Evolutionary conservation across 331 rosid genomes (phyloP).

Genomic region (Malus hybrid): DNA sequence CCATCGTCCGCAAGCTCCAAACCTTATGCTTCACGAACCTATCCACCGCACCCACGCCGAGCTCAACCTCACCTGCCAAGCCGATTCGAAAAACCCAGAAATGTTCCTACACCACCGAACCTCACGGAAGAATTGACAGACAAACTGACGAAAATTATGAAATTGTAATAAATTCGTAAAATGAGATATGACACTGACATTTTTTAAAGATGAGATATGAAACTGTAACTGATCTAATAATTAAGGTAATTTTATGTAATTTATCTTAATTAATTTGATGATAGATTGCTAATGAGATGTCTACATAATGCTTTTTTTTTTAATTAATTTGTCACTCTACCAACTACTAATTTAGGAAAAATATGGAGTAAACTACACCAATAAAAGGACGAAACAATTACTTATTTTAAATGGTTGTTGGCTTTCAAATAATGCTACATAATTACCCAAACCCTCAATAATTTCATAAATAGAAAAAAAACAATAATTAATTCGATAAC

Average conservation of each 20-base stretch:
- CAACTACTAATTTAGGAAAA: conserved; percentile 35
- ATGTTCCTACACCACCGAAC: too few relatives aligned
- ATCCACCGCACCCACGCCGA: conserved; percentile 57
- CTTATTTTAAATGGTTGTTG: conserved; percentile 1
- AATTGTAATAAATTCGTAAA: too few relatives aligned
- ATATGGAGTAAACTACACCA: not conserved
- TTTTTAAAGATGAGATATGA: rapidly evolving
- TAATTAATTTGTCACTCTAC: conserved; percentile 40
- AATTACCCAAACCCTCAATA: not conserved
- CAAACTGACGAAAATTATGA: rapidly evolving
- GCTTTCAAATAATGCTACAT: not conserved
- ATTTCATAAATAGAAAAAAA: not conserved
- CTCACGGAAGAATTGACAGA: too few relatives aligned
- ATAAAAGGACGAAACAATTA: conserved; percentile 18
- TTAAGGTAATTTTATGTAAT: too few relatives aligned
- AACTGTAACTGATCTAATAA: rapidly evolving
- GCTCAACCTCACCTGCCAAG: conserved; percentile 80
- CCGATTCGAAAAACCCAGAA: conserved; percentile 32
- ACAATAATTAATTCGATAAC: not conserved
- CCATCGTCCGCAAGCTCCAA: conserved; percentile 65
- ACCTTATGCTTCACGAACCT: conserved; percentile 61
- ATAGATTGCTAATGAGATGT: not conserved
- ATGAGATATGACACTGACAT: too few relatives aligned
- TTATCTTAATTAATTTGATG: too few relatives aligned
- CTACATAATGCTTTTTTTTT: not conserved